Percentiles rank a stretch among this genome's conserved stretches.
Evolutionary conservation across 1,284 basidiomycete genomes (phyloP).

Genomic region (Rhodotorula sp.): DNA sequence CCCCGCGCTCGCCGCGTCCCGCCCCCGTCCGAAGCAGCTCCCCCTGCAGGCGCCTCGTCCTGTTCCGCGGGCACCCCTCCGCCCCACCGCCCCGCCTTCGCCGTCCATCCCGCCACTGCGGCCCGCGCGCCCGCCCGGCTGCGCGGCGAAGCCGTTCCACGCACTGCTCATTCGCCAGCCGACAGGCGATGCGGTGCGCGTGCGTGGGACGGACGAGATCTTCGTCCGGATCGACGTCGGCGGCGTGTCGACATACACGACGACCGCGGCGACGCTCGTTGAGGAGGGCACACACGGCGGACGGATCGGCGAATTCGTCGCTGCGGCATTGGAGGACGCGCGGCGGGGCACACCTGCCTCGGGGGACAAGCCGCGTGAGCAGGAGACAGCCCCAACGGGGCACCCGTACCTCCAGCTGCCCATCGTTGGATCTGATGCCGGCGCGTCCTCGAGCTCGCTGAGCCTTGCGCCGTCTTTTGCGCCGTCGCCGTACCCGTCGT

Average conservation of each 20-base stretch:
- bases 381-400: no score
- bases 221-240: conserved; percentile 24
- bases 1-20: conserved; percentile 1
- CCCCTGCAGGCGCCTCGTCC: neutral
- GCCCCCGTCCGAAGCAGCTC: conserved; percentile 13
- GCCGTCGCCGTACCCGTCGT: conserved; percentile 1
- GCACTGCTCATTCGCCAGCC: conserved; percentile 1
- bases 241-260: conserved; percentile 14
- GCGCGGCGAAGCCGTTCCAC: neutral
- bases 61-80: neutral
- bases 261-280: conserved; percentile 14
- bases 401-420: neutral
- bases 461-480: conserved; percentile 1
- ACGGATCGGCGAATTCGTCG: conserved; percentile 14
- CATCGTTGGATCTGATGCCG: neutral
- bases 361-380: no score
- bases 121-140: neutral
- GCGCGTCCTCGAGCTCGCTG: conserved; percentile 2
- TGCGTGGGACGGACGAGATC: neutral
- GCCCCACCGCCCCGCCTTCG: conserved; percentile 14
- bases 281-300: neutral
- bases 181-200: neutral
- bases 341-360: no score
- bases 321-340: neutral
- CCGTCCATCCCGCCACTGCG: conserved; percentile 15